Percentiles rank a stretch among this genome's conserved stretches.
Conservation (phyloP, 805 yeast genomes). For the Ogataea chonburiensis region DNA sequence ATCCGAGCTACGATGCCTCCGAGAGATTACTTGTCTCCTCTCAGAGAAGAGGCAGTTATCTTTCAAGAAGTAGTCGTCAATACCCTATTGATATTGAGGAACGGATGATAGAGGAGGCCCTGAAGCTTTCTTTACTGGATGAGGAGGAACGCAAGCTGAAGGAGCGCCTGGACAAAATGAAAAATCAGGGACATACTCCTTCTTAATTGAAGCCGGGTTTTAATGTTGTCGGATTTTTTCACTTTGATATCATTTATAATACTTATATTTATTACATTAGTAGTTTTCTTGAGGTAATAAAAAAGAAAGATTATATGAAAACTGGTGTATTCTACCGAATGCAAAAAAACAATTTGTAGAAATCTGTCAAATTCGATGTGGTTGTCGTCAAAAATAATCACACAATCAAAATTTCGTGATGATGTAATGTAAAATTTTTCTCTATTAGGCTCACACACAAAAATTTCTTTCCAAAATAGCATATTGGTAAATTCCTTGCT, state of each 20-base stretch:
- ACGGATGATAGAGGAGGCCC: constrained; percentile 81
- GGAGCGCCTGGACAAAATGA: constrained; percentile 18
- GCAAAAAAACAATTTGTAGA: no score
- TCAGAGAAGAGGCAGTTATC: constrained; percentile 28
- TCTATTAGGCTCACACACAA: constrained; percentile 1
- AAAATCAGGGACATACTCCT: constrained; percentile 1
- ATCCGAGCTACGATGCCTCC: constrained; percentile 1
- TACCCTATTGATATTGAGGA: constrained; percentile 55
- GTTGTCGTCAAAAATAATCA: no score
- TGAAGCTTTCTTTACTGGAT: constrained; percentile 69
- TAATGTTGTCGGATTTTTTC: no score
- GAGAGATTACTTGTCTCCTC: constrained; percentile 3
- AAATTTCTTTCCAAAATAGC: no score
- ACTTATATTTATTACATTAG: no score
- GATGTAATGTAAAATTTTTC: constrained; percentile 5
- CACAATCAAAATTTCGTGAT: no score
- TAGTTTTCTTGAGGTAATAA: no score
- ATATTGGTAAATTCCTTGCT: no score
- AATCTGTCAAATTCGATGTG: no score
- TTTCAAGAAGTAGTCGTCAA: constrained; percentile 48
- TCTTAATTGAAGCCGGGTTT: background rate
- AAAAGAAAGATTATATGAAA: no score
- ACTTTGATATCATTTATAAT: no score
- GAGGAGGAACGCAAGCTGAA: constrained; percentile 53
- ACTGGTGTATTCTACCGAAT: no score